Percentiles rank a stretch among this genome's conserved stretches.
Evolutionary conservation across 805 yeast species (phyloP).

Genomic region (Tetrapisispora fleetii): DNA sequence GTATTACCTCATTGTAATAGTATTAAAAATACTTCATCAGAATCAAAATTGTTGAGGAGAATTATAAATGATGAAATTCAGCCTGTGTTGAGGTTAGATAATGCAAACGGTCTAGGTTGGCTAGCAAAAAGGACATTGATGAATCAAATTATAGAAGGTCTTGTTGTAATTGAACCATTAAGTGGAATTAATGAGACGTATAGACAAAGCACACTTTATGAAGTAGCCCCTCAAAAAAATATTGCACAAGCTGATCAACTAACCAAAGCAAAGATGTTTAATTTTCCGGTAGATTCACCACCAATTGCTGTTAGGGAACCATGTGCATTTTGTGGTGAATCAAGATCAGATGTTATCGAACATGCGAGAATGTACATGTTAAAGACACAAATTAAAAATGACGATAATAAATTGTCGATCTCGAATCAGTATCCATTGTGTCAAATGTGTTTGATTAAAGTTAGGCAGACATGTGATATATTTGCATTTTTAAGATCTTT

Average conservation of each 20-base stretch:
- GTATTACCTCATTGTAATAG: slow-evolving; percentile 27
- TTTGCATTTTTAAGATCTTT: slow-evolving; percentile 66
- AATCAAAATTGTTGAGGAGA: slow-evolving; percentile 51
- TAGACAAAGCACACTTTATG: background rate
- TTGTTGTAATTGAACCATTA: slow-evolving; percentile 77
- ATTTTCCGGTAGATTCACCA: slow-evolving; percentile 39
- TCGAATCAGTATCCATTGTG: slow-evolving; percentile 57
- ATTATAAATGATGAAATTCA: slow-evolving; percentile 72
- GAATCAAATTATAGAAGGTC: slow-evolving; percentile 64
- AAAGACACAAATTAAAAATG: slow-evolving; percentile 35
- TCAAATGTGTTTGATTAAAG: slow-evolving; percentile 66
- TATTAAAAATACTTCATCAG: slow-evolving; percentile 32
- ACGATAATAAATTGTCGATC: slow-evolving; percentile 22
- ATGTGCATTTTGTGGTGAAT: slow-evolving; percentile 81
- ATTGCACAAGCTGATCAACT: background rate
- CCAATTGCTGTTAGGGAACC: slow-evolving; percentile 69
- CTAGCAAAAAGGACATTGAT: slow-evolving; percentile 52
- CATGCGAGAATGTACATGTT: slow-evolving; percentile 71
- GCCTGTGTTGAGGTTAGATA: slow-evolving; percentile 54
- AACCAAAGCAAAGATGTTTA: slow-evolving; percentile 32
- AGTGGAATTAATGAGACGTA: slow-evolving; percentile 60
- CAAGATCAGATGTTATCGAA: slow-evolving; percentile 55
- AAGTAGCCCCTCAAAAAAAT: background rate
- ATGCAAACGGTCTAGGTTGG: slow-evolving; percentile 55
- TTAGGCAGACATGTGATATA: slow-evolving; percentile 76